phyloP scores from a whole-genome alignment of 1,284 basidiomycete genomes.

The Anthracocystis setariae region DNA sequence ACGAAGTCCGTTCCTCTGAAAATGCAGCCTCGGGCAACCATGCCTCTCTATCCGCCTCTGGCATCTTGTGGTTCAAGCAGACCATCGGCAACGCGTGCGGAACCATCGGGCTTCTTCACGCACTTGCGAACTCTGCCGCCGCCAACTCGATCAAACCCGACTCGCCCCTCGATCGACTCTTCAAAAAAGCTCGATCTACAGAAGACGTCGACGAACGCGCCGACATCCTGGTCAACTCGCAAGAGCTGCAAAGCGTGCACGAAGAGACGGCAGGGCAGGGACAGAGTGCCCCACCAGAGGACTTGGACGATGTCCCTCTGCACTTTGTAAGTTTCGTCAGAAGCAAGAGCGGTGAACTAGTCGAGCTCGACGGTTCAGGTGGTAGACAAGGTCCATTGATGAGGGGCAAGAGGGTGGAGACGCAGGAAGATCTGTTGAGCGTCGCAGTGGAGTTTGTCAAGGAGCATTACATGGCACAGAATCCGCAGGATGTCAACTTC shows the following conservation, averaged over 20 bases:
- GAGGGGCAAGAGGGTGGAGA: conserved; percentile 39
- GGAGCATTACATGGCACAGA: conserved; percentile 59
- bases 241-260: conserved; percentile 55
- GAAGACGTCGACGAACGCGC: conserved; percentile 30
- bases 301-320: conserved; percentile 60
- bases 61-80: conserved; percentile 64
- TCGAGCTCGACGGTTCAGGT: conserved; percentile 62
- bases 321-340: conserved; percentile 67
- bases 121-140: conserved; percentile 60
- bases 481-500: conserved; percentile 62
- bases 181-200: conserved; percentile 46
- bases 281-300: conserved; percentile 59
- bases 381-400: conserved; percentile 60
- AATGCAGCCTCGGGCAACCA: conserved; percentile 23
- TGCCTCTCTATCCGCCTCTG: conserved; percentile 15
- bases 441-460: conserved; percentile 55
- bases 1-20: conserved; percentile 38
- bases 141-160: conserved; percentile 32
- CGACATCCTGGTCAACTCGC: conserved; percentile 35
- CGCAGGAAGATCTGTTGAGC: conserved; percentile 44
- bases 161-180: conserved; percentile 53
- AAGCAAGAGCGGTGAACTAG: conserved; percentile 45
- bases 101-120: conserved; percentile 67
- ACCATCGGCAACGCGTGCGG: conserved; percentile 68
- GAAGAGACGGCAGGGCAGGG: conserved; percentile 55